These are phyloP conservation scores for Verbena officinalis DNA, from an alignment of 257 asterid genomes.

Conservation along the genomic window DNA sequence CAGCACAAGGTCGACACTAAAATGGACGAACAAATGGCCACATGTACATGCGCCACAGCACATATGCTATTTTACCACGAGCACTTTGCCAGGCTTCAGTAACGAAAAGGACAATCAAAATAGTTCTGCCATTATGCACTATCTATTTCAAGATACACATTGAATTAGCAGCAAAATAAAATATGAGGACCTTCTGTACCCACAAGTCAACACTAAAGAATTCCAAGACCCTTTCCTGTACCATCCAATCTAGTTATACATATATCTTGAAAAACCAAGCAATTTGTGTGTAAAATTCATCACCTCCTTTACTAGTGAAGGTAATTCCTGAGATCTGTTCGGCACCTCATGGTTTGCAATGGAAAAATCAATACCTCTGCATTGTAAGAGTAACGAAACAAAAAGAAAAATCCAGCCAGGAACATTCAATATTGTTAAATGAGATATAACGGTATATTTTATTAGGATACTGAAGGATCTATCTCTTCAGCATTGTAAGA, in stretches of 20 bases:
- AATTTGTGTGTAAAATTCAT: constrained; percentile 15
- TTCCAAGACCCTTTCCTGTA: background rate
- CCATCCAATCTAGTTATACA: constrained; percentile 23
- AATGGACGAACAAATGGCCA: background rate
- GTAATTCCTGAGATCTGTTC: constrained; percentile 55
- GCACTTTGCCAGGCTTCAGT: constrained; percentile 9
- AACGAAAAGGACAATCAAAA: constrained; percentile 15
- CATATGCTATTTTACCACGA: background rate
- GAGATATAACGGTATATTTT: background rate
- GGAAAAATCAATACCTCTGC: constrained; percentile 83
- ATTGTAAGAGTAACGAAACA: constrained; percentile 19
- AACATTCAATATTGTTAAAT: constrained; percentile 15
- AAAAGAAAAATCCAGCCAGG: constrained; percentile 2
- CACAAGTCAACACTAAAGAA: constrained; percentile 20
- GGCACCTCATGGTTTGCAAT: constrained; percentile 53
- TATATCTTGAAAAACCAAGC: background rate
- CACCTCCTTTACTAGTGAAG: constrained; percentile 72
- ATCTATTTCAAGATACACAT: constrained; percentile 7
- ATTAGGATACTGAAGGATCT: constrained; percentile 2
- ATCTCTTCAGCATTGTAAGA: background rate
- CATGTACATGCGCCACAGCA: constrained; percentile 15
- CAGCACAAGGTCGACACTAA: background rate
- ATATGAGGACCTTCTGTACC: constrained; percentile 13
- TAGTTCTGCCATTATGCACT: constrained; percentile 8
- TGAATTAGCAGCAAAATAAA: constrained; percentile 16